Conservation (phyloP, 2,329 filamentous ascomycete species). For the Fusarium sp. region DNA sequence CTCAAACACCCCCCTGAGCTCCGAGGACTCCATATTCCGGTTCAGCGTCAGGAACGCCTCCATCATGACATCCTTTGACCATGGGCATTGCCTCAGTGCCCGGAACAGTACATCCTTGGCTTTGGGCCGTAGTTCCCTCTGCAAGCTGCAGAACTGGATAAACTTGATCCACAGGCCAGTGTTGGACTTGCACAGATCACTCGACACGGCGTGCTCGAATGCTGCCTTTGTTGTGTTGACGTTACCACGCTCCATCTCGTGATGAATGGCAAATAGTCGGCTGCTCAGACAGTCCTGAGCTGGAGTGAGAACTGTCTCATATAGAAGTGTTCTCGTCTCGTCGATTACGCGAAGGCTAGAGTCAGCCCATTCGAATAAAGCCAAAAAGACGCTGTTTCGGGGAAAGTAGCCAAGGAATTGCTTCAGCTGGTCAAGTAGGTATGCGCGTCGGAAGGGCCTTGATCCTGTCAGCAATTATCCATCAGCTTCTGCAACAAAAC, state of each 20-base stretch:
- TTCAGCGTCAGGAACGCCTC: conserved; percentile 62
- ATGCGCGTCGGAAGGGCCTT: conserved; percentile 75
- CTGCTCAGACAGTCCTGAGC: conserved; percentile 57
- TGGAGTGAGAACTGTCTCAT: conserved; percentile 60
- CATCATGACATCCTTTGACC: conserved; percentile 63
- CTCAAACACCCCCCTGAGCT: conserved; percentile 62
- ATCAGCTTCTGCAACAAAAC: conserved; percentile 26
- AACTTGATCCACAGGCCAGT: conserved; percentile 63
- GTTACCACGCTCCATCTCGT: conserved; percentile 63
- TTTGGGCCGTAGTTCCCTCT: conserved; percentile 53
- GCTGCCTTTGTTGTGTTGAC: conserved; percentile 62
- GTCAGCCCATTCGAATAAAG: conserved; percentile 80
- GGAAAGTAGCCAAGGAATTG: conserved; percentile 75
- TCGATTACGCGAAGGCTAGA: conserved; percentile 79
- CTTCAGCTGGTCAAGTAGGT: conserved; percentile 72
- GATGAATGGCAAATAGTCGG: conserved; percentile 63
- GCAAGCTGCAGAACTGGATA: conserved; percentile 58
- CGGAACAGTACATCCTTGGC: conserved; percentile 63
- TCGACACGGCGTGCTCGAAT: conserved; percentile 64
- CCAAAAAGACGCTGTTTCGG: conserved; percentile 80
- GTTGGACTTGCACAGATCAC: conserved; percentile 54
- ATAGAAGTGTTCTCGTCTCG: conserved; percentile 76
- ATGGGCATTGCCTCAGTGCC: conserved; percentile 61
- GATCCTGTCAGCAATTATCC: conserved; percentile 29
- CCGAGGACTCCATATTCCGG: conserved; percentile 58